phyloP scores from a whole-genome alignment of 345 rosid genomes.

The Pistacia integerrima region DNA sequence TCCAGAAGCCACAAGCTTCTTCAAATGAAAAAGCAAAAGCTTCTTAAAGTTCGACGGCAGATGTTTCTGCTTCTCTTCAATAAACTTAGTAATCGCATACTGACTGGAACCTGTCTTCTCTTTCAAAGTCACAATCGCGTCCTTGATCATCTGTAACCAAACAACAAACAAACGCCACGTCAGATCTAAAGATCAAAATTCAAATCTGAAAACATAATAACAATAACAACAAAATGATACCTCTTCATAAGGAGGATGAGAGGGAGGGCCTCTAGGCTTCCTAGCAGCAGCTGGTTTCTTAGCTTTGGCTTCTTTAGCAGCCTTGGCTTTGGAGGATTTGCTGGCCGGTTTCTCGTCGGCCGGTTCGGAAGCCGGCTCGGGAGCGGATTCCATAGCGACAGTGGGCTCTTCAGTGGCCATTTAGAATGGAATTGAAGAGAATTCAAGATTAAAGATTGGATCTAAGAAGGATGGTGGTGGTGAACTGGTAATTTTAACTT shows the following conservation, averaged over 20 bases:
- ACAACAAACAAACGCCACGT: not conserved
- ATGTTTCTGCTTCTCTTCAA: conserved; percentile 75
- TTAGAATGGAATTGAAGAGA: not conserved
- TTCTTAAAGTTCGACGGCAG: conserved; percentile 66
- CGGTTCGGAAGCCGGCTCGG: conserved; percentile 26
- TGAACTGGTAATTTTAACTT: not conserved
- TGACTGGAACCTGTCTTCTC: conserved; percentile 92
- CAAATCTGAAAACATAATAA: not conserved
- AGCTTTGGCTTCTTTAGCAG: conserved; percentile 47
- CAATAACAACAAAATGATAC: conserved; percentile 24
- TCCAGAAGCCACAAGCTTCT: conserved; percentile 65
- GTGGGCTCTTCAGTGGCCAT: conserved; percentile 58
- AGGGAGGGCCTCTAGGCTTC: conserved; percentile 36
- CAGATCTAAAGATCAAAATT: conserved; percentile 18
- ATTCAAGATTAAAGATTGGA: not conserved
- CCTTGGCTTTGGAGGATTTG: conserved; percentile 46
- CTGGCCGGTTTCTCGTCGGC: conserved; percentile 39
- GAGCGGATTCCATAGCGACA: conserved; percentile 33
- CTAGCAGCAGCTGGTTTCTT: conserved; percentile 48
- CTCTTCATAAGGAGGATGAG: conserved; percentile 82
- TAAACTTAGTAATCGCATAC: conserved; percentile 77
- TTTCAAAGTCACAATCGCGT: conserved; percentile 65
- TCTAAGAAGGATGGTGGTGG: not conserved
- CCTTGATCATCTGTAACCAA: conserved; percentile 67
- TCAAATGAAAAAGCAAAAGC: conserved; percentile 61